Base-by-base conservation (phyloP, 371 early-diverging fungal species). In the Rhizoclosmatium hyalinum region DNA sequence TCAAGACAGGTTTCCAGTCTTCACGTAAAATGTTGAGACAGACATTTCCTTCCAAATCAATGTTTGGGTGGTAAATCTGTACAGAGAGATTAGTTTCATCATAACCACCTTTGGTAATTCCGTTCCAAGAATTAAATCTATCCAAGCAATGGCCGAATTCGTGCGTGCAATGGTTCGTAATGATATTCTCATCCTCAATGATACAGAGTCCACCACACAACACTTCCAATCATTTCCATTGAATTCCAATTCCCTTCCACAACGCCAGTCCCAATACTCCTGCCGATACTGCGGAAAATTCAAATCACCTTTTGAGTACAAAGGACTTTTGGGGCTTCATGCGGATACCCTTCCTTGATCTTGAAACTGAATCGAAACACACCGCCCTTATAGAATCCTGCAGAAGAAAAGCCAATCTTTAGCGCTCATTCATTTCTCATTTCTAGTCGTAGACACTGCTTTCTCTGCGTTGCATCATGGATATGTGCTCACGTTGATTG, bases 1-100 rank as follows among this genome's bases (percentile, higher is more conserved):
- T 97, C 44, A 99, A 87, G 10, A 99, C 99, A 3, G 99, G 99
- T 71, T 96, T 98, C 99, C 99, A 99, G 81, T 99, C 98, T 79
- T 97, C 98, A 70, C 99, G 94, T 74, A 99, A 88, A 74, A 99
- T 98, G 83, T 99, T 99, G 60, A 99, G 84, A 79, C 99, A 99
- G 53, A 99, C 95, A 74, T 97, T 94, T 56, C 99, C 99, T 57
- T 96, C 95, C 12, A 95, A 87, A 80, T 98, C 97, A 75, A 99
- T 99, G 84, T 99, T 99, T 50, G 99, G 99, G 84, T 99, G 99
- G 83, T 95, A 97, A 68, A 97, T 96, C 89, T 92, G 80, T 58
- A 44, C 57, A 63, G 60, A 62, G 63, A n/a, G 32, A 32, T 32
- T 32, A 32, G 32, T 32, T 32, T 32, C 32, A 32, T 32, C 32